These are phyloP conservation scores for Microsporum ferrugineum DNA, from an alignment of 2,329 filamentous ascomycete species.

Conservation along the genomic window DNA sequence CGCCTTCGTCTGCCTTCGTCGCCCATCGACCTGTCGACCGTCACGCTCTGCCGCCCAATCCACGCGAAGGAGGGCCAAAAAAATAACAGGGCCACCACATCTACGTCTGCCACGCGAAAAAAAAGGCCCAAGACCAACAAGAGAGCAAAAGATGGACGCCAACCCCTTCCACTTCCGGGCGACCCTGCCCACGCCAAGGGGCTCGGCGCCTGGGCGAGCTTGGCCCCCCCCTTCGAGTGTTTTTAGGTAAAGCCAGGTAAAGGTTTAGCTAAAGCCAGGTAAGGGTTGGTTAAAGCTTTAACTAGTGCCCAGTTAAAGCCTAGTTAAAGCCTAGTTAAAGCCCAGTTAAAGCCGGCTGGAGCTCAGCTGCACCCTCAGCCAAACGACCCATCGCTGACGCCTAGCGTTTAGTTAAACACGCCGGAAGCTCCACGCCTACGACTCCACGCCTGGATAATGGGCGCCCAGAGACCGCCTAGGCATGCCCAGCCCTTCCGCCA, in stretches of 20 bases:
- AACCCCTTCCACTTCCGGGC: neutral
- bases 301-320: neutral
- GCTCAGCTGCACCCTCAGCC: too few relatives aligned
- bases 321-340: neutral
- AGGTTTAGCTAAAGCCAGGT: neutral
- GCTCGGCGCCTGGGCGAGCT: constrained; percentile 1
- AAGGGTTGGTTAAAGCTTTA: neutral
- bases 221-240: neutral
- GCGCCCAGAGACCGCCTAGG: too few relatives aligned
- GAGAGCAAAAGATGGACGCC: constrained; percentile 2
- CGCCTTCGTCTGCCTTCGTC: neutral
- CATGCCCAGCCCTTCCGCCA: neutral
- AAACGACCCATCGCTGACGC: too few relatives aligned
- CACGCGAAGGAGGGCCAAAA: too few relatives aligned
- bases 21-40: neutral
- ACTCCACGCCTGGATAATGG: too few relatives aligned
- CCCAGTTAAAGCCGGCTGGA: neutral
- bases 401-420: neutral
- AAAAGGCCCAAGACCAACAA: neutral
- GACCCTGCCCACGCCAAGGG: neutral
- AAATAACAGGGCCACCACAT: neutral
- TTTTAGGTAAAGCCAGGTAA: neutral
- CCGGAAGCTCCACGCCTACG: neutral
- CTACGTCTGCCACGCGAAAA: neutral
- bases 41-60: too few relatives aligned